Conservation (phyloP, 768 basidiomycete genomes). For the Russula dissimulans region DNA sequence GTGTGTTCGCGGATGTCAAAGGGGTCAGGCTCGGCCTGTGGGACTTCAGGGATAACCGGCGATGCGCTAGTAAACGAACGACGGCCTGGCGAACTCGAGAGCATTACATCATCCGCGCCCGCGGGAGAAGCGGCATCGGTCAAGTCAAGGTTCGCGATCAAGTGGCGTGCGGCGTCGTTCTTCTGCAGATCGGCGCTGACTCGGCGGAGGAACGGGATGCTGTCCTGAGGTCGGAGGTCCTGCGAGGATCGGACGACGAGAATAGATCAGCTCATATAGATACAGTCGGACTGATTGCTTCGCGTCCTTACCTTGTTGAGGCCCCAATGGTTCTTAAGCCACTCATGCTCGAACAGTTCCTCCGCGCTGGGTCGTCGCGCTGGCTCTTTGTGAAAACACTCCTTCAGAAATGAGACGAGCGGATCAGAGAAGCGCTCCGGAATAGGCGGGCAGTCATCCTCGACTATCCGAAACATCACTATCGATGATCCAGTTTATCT, state of each 20-base stretch:
- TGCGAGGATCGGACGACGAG: constrained; percentile 20
- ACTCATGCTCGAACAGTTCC: constrained; percentile 79
- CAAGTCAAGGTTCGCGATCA: constrained; percentile 34
- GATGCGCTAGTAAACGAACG: constrained; percentile 3
- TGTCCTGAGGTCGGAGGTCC: constrained; percentile 87
- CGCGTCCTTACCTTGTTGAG: constrained; percentile 53
- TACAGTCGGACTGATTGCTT: background rate
- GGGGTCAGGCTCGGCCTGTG: constrained; percentile 24
- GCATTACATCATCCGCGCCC: constrained; percentile 14
- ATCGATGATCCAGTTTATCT: background rate
- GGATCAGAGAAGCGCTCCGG: constrained; percentile 72
- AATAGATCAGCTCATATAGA: background rate
- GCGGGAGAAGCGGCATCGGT: constrained; percentile 29
- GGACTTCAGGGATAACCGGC: constrained; percentile 18
- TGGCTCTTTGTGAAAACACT: constrained; percentile 90
- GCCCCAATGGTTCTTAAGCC: constrained; percentile 77
- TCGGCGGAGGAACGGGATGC: constrained; percentile 88
- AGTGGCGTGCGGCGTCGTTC: constrained; percentile 49
- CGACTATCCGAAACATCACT: constrained; percentile 98
- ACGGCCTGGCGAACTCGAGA: constrained; percentile 15
- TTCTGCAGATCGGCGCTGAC: constrained; percentile 82
- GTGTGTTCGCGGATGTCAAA: constrained; percentile 65
- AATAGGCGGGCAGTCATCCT: constrained; percentile 81
- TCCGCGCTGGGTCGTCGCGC: constrained; percentile 74
- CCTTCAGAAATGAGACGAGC: constrained; percentile 69